Base-by-base conservation (phyloP, 1,139 yeast genomes). In the Torulaspora globosa region DNA sequence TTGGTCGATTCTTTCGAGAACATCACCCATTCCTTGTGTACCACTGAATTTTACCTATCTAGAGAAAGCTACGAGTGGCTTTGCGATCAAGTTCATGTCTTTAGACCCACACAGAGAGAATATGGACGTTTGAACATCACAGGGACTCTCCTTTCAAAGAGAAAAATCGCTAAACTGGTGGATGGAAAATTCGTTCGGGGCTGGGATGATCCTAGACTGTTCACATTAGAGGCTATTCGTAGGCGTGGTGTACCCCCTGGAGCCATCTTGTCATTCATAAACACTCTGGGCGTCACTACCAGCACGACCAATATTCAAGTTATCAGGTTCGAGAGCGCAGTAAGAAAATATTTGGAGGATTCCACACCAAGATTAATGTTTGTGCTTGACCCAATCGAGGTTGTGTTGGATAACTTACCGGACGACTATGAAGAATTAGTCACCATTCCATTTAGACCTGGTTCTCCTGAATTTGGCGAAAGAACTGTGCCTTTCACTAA, bases 231-330 rank as follows among this genome's bases (percentile, higher is more conserved):
- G 60, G 96, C 95, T 38, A 82, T 94, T 50, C 84, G 88, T 65
- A 86, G 99, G 69, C 86, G 99, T 67, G 99, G 99, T 71, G 83
- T 94, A 7, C 98, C 99, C 54, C 98, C 99, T n/a, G 97, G 97
- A 30, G 97, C 97, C 21, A 87, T 94, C 64, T 75, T 94, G 60
- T 79, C 89, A 33, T 94, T 94, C 67, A 86, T 94, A 61, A 88
- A 90, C 65, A 94, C 96, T 39, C 77, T 94, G 57, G 99, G 99
- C 60, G 98, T 94, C 46, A 94, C 98, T 40, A 92, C 97, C 1
- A 77, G 90, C 41, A 84, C 90, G 36, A 84, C 96, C 39, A 89
- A 88, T 63, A 94, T 94, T 65, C 97, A 92, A 73, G 84, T 79
- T 19, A 78, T 80, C 9, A 78, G 98, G 66, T 89, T 94, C 63